Evolutionary conservation across 345 rosid species (phyloP), one percentile per base, ranked within the genome.

Genomic region (Camelina sativa): DNA sequence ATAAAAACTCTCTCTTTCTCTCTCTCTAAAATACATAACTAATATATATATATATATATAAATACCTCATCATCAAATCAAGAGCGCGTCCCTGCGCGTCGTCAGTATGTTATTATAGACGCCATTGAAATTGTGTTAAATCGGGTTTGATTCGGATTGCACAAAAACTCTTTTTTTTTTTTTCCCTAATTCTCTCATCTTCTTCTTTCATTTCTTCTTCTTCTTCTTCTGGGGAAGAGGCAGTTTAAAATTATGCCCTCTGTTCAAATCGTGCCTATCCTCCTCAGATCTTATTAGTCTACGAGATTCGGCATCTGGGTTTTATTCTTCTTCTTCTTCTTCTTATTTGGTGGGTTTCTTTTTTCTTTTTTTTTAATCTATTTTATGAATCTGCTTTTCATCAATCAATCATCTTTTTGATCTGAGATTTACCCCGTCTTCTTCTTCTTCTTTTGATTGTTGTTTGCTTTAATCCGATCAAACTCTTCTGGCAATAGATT

Each of bases 231-330:
- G 22, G 60, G 60, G 62, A 56, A 74, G 73, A 83, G 83, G 85
- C 90, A 84, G 86, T 87, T 81, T 85, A 84, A 23, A 47, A 46
- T 71, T 85, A 80, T 82, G 86, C 87, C 90, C 84, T 84, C 73
- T 80, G 52, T 79, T 83, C 81, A 67, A 84, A 79, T 80, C 79
- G 57, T 76, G 76, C 78, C 84, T 84, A 86, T 85, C 80, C 82
- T 82, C 93, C 82, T 82, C 93, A 86, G 97, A 89, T 91, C 98
- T 86, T 83, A 85, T 54, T 75, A 40, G 54, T 73, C 59, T 53
- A 62, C 85, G 75, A 86, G 91, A 87, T 93, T 89, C 84, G 70
- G 70, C 85, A 82, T 82, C 88, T 88, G 86, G 94, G 89, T 83
- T 79, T 81, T 71, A 76, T 23, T 84, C 75, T 76, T 79, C 84